Conservation (phyloP, 1,284 basidiomycete genomes). For the Puccinia polysora region DNA sequence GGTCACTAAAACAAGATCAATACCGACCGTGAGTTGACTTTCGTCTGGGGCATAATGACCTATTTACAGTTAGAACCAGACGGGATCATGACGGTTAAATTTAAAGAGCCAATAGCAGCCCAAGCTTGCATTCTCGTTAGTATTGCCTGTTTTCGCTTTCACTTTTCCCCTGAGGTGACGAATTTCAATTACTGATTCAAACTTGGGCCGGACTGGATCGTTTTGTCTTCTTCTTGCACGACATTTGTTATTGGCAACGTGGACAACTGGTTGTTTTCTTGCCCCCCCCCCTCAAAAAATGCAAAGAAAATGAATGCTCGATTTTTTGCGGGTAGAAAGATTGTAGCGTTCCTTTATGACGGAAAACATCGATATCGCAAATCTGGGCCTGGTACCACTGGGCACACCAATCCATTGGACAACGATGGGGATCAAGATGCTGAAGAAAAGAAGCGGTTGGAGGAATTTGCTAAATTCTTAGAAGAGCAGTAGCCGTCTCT, state of each 20-base stretch:
- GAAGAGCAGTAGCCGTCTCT: constrained; percentile 47
- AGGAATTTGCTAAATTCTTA: constrained; percentile 82
- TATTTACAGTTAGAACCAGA: constrained; percentile 73
- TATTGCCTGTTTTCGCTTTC: constrained; percentile 7
- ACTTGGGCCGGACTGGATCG: no score
- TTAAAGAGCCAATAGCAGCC: constrained; percentile 78
- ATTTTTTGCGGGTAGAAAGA: constrained; percentile 77
- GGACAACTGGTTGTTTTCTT: no score
- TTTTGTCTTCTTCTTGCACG: no score
- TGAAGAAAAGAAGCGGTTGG: constrained; percentile 73
- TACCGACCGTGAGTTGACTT: not conserved
- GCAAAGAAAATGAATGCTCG: constrained; percentile 87
- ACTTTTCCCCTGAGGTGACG: not conserved
- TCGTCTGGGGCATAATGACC: not conserved
- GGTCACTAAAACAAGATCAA: not conserved
- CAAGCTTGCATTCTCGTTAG: constrained; percentile 79
- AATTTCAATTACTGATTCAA: constrained; percentile 3
- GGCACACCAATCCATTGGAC: constrained; percentile 60
- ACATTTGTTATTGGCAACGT: no score
- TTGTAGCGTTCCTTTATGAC: constrained; percentile 73
- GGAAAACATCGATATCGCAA: constrained; percentile 77
- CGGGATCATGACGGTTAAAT: constrained; percentile 94
- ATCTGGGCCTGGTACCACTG: constrained; percentile 53
- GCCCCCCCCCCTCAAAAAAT: constrained; percentile 5
- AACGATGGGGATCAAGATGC: constrained; percentile 62